Conservation (phyloP, 257 asterid genomes). For the Datura wrightii region DNA sequence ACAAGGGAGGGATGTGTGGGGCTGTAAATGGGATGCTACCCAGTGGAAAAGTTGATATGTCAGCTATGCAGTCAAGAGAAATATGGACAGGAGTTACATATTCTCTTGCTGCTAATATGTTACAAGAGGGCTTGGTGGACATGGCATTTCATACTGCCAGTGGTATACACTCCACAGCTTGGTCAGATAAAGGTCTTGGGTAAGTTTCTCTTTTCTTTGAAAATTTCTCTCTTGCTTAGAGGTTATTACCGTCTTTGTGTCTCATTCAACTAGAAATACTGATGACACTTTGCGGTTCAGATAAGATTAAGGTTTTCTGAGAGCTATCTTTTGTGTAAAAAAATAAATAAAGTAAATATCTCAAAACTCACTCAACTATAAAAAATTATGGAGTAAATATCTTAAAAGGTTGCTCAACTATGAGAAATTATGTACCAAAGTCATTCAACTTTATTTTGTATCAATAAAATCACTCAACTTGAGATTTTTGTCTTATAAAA, state of each 20-base stretch:
- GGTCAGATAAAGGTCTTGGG: constrained; percentile 88
- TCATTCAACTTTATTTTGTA: too few relatives aligned
- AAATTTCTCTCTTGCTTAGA: not conserved
- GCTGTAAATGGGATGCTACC: constrained; percentile 95
- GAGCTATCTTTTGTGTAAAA: not conserved
- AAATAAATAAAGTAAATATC: too few relatives aligned
- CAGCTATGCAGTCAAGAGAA: constrained; percentile 88
- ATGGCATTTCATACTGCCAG: constrained; percentile 85
- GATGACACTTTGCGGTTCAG: not conserved
- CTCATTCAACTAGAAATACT: constrained; percentile 15
- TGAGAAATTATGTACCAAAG: too few relatives aligned
- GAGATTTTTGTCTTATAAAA: too few relatives aligned
- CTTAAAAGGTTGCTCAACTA: too few relatives aligned
- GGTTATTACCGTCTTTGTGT: not conserved
- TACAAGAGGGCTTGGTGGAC: constrained; percentile 79
- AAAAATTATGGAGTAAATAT: too few relatives aligned
- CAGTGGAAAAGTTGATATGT: constrained; percentile 77
- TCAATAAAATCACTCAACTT: too few relatives aligned
- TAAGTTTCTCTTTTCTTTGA: constrained; percentile 41
- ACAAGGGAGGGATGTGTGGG: constrained; percentile 75
- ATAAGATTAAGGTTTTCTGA: not conserved
- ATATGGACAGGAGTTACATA: constrained; percentile 94
- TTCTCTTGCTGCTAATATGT: constrained; percentile 91
- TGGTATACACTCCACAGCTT: constrained; percentile 74
- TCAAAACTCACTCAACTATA: too few relatives aligned